A percentile compares a stretch with the other conserved stretches of the same genome.
Conservation (phyloP, 2,329 filamentous ascomycete species). For the Onygena corvina region DNA sequence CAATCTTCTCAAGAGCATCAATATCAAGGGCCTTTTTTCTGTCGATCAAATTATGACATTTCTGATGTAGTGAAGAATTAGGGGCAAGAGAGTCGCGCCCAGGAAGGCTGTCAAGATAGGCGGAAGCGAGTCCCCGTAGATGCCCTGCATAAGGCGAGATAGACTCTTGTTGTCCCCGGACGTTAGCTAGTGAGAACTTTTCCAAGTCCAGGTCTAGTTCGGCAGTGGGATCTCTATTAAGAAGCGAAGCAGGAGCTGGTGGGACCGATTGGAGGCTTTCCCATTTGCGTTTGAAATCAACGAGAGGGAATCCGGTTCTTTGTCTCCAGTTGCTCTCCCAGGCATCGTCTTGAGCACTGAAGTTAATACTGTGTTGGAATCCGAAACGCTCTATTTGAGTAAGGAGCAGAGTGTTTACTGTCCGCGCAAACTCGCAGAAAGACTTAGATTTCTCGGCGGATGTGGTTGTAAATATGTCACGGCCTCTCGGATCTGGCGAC, state of each 20-base stretch:
- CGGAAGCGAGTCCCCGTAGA: background rate
- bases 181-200: background rate
- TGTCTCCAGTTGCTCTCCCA: conserved; percentile 14
- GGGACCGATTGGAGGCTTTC: conserved; percentile 5
- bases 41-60: background rate
- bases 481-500: background rate
- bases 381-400: background rate
- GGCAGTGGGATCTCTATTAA: background rate
- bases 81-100: conserved; percentile 5
- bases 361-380: conserved; percentile 11
- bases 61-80: background rate
- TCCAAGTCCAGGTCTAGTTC: background rate
- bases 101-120: conserved; percentile 4
- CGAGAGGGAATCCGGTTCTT: conserved; percentile 13
- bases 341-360: conserved; percentile 16
- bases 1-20: background rate
- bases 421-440: conserved; percentile 8
- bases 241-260: background rate
- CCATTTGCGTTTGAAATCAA: conserved; percentile 15
- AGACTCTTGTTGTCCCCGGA: background rate
- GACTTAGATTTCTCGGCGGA: conserved; percentile 10
- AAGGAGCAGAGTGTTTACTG: background rate
- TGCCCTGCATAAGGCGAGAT: background rate
- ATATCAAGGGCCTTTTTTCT: background rate
- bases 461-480: conserved; percentile 7